A percentile compares a stretch with the other conserved stretches of the same genome.
Conservation (phyloP, 2,329 filamentous ascomycete species). For the Lizonia empirigonia region DNA sequence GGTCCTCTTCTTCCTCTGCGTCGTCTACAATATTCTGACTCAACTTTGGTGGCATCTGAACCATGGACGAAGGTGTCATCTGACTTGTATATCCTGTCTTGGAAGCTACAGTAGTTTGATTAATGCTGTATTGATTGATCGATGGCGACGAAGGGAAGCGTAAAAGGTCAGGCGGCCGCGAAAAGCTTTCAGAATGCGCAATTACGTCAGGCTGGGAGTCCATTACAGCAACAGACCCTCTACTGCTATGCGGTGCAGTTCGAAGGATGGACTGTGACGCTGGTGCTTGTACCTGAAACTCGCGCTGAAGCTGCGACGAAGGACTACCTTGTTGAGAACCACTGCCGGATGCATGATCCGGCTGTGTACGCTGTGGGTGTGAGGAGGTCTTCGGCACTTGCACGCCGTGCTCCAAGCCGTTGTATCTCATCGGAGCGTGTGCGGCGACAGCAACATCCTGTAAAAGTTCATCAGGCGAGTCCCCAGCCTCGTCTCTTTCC, state of each 20-base stretch:
- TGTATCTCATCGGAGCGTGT: conserved; percentile 20
- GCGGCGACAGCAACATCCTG: conserved; percentile 25
- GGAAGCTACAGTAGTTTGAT: conserved; percentile 41
- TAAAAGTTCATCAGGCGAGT: conserved; percentile 43
- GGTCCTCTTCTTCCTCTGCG: conserved; percentile 12
- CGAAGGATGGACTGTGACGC: conserved; percentile 25
- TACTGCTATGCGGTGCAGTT: conserved; percentile 33
- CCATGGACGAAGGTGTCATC: conserved; percentile 39
- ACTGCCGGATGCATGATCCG: conserved; percentile 24
- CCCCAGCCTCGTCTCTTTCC: conserved; percentile 25
- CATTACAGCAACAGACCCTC: conserved; percentile 50
- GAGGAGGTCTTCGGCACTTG: conserved; percentile 49
- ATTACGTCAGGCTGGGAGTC: conserved; percentile 52
- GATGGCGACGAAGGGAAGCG: conserved; percentile 48
- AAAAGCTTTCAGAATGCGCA: conserved; percentile 32
- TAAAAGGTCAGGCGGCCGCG: conserved; percentile 31
- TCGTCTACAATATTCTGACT: conserved; percentile 21
- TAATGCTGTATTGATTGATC: conserved; percentile 43
- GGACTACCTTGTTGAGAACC: conserved; percentile 27
- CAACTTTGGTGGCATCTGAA: conserved; percentile 35
- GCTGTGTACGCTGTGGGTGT: conserved; percentile 37
- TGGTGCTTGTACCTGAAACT: conserved; percentile 24
- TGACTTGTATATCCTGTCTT: conserved; percentile 42
- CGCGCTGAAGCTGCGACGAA: conserved; percentile 29
- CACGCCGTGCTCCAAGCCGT: conserved; percentile 30